These are phyloP conservation scores for Alternaria panax DNA, from an alignment of 2,329 filamentous ascomycete genomes.

Conservation along the genomic window DNA sequence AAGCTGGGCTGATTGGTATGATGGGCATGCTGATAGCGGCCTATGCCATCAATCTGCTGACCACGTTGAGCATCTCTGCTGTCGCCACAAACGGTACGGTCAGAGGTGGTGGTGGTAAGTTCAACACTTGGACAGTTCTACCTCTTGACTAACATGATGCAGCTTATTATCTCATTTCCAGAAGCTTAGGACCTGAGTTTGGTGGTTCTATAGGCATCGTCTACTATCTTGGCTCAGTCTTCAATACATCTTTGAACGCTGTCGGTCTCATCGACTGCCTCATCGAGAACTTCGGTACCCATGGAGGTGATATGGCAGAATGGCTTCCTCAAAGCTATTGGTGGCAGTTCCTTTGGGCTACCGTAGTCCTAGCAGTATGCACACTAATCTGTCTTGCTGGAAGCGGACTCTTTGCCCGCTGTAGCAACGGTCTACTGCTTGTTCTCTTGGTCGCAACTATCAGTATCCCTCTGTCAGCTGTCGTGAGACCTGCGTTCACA, in stretches of 20 bases:
- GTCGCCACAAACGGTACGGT: constrained; percentile 92
- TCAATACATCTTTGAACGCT: constrained; percentile 87
- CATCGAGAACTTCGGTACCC: constrained; percentile 73
- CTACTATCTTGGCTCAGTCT: constrained; percentile 83
- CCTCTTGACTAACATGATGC: background rate
- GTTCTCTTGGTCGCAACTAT: constrained; percentile 76
- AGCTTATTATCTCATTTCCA: constrained; percentile 87
- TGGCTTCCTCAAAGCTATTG: constrained; percentile 75
- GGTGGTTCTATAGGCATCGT: constrained; percentile 87
- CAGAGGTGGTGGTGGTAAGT: constrained; percentile 71
- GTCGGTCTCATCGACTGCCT: constrained; percentile 87
- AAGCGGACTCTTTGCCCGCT: constrained; percentile 79
- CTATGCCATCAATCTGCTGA: constrained; percentile 84
- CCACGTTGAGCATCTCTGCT: constrained; percentile 83
- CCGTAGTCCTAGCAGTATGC: constrained; percentile 73
- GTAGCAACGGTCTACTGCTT: constrained; percentile 77
- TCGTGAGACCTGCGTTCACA: constrained; percentile 72
- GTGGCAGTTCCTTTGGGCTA: constrained; percentile 79
- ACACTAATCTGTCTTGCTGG: constrained; percentile 80
- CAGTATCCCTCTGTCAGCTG: constrained; percentile 81
- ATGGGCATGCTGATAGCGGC: constrained; percentile 76
- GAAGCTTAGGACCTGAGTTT: constrained; percentile 86
- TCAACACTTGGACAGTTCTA: background rate
- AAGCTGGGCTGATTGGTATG: constrained; percentile 80
- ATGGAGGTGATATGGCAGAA: constrained; percentile 63